Evolutionary conservation across 2,329 filamentous ascomycete species (phyloP).

Genomic region (Rhynchosporium secalis): DNA sequence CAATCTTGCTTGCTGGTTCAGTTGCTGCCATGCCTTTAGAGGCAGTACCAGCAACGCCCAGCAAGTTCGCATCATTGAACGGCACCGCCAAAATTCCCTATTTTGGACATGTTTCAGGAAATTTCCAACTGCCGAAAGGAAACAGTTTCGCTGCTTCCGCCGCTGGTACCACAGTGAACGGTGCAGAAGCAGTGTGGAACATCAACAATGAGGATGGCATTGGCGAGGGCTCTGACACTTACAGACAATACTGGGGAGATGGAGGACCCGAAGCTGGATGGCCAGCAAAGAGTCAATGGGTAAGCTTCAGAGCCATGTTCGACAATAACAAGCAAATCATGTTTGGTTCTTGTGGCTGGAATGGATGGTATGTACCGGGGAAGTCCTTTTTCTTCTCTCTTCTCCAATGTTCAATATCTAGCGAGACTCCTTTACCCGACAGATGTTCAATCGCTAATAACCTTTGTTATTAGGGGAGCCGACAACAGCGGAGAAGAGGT

Average conservation of each 20-base stretch:
- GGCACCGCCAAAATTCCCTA: background rate
- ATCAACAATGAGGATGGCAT: background rate
- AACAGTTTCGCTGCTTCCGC: background rate
- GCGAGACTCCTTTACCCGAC: too few species aligned
- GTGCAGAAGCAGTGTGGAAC: background rate
- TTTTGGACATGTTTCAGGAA: background rate
- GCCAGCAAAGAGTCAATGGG: background rate
- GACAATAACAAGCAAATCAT: background rate
- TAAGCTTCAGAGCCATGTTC: background rate
- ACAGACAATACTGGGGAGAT: background rate
- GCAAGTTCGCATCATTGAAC: background rate
- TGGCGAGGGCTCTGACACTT: background rate
- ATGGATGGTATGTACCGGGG: background rate
- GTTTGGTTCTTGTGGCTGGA: background rate
- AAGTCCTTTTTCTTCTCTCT: too few species aligned
- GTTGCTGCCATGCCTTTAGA: background rate
- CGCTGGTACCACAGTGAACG: background rate
- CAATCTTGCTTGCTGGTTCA: background rate
- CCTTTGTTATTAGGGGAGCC: background rate
- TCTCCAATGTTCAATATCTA: too few species aligned
- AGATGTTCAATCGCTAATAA: too few species aligned
- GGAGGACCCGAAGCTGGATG: background rate
- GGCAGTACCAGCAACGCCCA: background rate
- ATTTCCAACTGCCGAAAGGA: background rate
- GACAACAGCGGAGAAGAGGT: conserved; percentile 1